A percentile compares a stretch with the other conserved stretches of the same genome.
phyloP scores from a whole-genome alignment of 495 filamentous ascomycete species.

The Aspergillus hancockii region DNA sequence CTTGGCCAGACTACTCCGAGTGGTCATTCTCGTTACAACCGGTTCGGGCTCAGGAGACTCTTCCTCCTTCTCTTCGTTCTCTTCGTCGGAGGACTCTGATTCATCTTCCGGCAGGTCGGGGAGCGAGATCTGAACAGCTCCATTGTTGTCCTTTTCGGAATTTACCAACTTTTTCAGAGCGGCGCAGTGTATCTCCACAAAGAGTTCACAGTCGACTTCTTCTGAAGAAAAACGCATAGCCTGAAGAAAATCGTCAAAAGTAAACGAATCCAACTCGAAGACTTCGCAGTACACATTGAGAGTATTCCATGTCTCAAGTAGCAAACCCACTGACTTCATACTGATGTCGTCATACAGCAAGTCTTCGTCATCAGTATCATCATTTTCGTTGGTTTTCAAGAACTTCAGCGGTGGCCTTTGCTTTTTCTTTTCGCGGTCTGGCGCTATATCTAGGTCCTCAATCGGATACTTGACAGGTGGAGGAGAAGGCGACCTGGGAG shows the following conservation, averaged over 20 bases:
- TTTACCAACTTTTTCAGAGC: constrained; percentile 85
- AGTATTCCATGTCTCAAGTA: constrained; percentile 93
- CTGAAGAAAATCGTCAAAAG: constrained; percentile 93
- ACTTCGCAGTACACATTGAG: constrained; percentile 95
- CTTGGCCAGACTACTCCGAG: constrained; percentile 81
- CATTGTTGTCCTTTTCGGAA: constrained; percentile 66
- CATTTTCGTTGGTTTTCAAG: constrained; percentile 59
- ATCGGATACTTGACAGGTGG: constrained; percentile 91
- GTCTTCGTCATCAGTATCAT: constrained; percentile 42
- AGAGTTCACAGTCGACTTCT: constrained; percentile 80
- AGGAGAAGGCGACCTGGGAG: constrained; percentile 60
- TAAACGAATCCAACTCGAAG: constrained; percentile 92
- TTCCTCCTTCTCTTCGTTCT: constrained; percentile 48
- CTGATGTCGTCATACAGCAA: constrained; percentile 60
- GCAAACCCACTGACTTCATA: constrained; percentile 75
- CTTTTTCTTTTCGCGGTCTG: constrained; percentile 52
- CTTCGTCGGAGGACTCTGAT: constrained; percentile 60
- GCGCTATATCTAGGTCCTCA: constrained; percentile 82
- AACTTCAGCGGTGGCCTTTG: constrained; percentile 77
- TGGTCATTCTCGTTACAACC: constrained; percentile 67
- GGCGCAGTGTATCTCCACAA: constrained; percentile 89
- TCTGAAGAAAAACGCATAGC: constrained; percentile 78
- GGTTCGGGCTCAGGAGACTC: constrained; percentile 64
- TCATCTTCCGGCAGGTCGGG: constrained; percentile 73
- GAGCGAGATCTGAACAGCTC: constrained; percentile 74